Evolutionary conservation across 768 basidiomycete species (phyloP).

Genomic region (Leccinum fibrillosum): DNA sequence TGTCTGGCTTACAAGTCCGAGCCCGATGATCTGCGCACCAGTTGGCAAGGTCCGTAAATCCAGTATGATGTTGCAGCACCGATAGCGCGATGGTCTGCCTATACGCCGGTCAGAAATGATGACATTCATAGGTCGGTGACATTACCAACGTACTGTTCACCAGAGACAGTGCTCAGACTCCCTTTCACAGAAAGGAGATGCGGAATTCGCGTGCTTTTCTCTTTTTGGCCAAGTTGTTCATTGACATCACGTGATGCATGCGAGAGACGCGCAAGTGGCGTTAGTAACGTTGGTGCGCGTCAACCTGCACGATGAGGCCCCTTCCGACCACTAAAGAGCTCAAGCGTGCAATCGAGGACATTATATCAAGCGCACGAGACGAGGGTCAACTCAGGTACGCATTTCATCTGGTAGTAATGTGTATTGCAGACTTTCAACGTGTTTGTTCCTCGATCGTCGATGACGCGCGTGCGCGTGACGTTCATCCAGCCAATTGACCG

Average conservation of each 20-base stretch:
- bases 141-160: background rate
- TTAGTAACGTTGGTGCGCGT: background rate
- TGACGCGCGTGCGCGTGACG: background rate
- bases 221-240: background rate
- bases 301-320: conserved; percentile 3
- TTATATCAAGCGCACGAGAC: conserved; percentile 23
- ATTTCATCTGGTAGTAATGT: background rate
- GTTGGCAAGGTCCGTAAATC: no score
- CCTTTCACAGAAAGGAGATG: no score
- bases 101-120: background rate
- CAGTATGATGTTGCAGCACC: background rate
- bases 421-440: background rate
- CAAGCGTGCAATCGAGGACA: conserved; percentile 15
- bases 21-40: no score
- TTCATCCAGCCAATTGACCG: conserved; percentile 35
- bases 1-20: no score
- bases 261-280: background rate
- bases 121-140: background rate
- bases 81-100: background rate
- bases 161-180: background rate
- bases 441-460: background rate
- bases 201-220: no score
- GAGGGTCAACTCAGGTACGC: conserved; percentile 21
- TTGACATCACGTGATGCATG: conserved; percentile 13
- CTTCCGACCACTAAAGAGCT: conserved; percentile 16